These are phyloP conservation scores for Periconia macrospinosa DNA, from an alignment of 2,329 filamentous ascomycete genomes.

Conservation along the genomic window DNA sequence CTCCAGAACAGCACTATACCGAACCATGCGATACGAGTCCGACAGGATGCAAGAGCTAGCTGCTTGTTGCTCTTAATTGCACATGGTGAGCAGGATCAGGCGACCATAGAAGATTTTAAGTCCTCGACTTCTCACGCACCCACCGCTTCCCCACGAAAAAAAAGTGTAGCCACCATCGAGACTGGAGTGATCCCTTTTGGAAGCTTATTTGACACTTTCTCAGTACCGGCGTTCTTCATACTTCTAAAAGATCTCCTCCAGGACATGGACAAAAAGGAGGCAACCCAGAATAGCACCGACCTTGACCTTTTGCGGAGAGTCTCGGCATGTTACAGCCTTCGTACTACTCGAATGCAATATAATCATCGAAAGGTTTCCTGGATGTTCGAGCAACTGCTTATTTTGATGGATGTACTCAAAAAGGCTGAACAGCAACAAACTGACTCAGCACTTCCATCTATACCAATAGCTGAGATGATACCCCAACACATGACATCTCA, in stretches of 20 bases:
- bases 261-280: not conserved
- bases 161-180: not conserved
- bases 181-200: not conserved
- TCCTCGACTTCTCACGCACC: not conserved
- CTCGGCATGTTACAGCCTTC: not conserved
- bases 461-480: not conserved
- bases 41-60: constrained; percentile 1
- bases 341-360: not conserved
- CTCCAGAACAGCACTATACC: not conserved
- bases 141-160: not conserved
- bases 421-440: not conserved
- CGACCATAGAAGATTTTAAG: not conserved
- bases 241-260: not conserved
- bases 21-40: not conserved
- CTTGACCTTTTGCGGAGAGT: constrained; percentile 1
- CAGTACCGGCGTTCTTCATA: not conserved
- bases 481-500: too few species aligned
- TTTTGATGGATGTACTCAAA: not conserved
- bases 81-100: not conserved
- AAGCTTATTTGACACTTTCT: constrained; percentile 1
- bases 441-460: not conserved
- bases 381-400: constrained; percentile 1
- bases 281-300: not conserved
- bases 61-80: constrained; percentile 3
- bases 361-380: constrained; percentile 2